Conservation (phyloP, 306 rosid species). For the Astragalus membranaceus region DNA sequence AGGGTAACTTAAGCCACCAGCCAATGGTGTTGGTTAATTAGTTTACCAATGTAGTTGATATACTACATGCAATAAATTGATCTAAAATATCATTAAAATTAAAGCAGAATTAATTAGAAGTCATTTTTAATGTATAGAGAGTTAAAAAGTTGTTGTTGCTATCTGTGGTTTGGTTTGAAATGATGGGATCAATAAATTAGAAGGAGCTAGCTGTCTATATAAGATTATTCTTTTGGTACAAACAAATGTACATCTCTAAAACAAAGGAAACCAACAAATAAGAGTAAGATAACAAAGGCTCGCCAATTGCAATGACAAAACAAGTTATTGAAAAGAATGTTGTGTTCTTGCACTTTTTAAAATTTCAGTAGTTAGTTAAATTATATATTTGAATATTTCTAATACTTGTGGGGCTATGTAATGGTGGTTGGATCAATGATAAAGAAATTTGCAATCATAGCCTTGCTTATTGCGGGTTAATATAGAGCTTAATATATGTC, state of each 20-base stretch:
- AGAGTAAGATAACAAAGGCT: not conserved
- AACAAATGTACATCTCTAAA: constrained; percentile 19
- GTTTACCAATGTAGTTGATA: too few species aligned
- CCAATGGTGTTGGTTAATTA: too few species aligned
- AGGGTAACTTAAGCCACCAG: too few species aligned
- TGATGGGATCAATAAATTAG: not conserved
- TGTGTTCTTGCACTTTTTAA: constrained; percentile 13
- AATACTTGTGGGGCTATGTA: constrained; percentile 7
- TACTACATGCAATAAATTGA: not conserved
- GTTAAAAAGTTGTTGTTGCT: not conserved
- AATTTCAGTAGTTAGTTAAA: too few species aligned
- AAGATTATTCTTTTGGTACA: constrained; percentile 11
- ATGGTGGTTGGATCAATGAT: constrained; percentile 24
- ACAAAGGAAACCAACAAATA: constrained; percentile 21
- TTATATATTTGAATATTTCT: too few species aligned
- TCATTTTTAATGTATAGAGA: not conserved
- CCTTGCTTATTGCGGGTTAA: too few species aligned
- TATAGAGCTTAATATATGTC: constrained; percentile 21
- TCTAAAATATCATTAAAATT: not conserved
- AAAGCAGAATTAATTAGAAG: not conserved
- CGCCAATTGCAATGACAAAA: constrained; percentile 19
- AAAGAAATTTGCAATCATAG: constrained; percentile 19
- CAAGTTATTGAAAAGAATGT: not conserved
- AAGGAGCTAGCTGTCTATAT: not conserved
- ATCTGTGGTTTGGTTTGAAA: not conserved